These are phyloP conservation scores for Debaryomyces coudertii DNA, from an alignment of 1,139 yeast species.

Conservation along the genomic window DNA sequence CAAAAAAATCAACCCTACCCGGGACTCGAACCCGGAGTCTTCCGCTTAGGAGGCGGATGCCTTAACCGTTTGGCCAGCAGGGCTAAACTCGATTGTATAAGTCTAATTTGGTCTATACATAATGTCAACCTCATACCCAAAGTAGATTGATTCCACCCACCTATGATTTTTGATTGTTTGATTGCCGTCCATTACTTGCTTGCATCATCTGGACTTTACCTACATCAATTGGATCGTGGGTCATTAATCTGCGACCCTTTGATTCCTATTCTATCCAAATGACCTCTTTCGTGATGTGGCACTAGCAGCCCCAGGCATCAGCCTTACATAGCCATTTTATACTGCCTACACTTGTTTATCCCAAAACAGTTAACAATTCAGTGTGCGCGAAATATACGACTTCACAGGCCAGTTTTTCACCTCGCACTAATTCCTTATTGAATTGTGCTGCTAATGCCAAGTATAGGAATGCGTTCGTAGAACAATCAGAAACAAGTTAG, in stretches of 20 bases:
- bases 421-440: neutral
- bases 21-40: constrained; percentile 98
- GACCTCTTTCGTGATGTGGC: too few relatives aligned
- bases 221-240: too few relatives aligned
- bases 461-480: neutral
- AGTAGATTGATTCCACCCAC: too few relatives aligned
- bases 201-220: too few relatives aligned
- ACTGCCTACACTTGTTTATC: too few relatives aligned
- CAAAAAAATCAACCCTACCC: constrained; percentile 62
- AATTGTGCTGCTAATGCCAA: neutral
- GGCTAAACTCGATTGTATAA: constrained; percentile 34
- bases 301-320: neutral
- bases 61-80: constrained; percentile 93
- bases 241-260: too few relatives aligned
- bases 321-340: neutral
- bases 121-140: neutral
- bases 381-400: neutral
- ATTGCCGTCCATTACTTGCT: too few relatives aligned
- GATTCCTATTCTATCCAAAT: too few relatives aligned
- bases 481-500: neutral
- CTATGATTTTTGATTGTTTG: too few relatives aligned
- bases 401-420: neutral
- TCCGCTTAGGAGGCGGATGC: constrained; percentile 97
- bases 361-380: neutral
- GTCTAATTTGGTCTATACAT: neutral